Evolutionary conservation across 2,329 filamentous ascomycete genomes (phyloP).

Genomic region (Rhinocladiella similis): DNA sequence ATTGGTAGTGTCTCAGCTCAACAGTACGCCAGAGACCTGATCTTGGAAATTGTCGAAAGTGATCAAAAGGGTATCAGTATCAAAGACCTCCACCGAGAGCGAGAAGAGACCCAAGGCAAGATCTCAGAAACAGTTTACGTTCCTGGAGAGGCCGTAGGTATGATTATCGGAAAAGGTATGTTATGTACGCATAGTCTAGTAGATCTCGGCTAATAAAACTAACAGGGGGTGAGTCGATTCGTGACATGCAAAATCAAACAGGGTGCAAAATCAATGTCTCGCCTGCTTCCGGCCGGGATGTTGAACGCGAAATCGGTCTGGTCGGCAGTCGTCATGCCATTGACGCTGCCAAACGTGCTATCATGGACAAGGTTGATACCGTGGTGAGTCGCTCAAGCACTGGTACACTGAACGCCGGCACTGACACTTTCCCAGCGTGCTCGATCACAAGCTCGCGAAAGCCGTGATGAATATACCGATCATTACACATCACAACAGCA

Average conservation of each 20-base stretch:
- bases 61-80: conserved; percentile 52
- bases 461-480: conserved; percentile 36
- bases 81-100: conserved; percentile 38
- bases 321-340: conserved; percentile 78
- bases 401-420: conserved; percentile 2
- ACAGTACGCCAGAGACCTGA: conserved; percentile 77
- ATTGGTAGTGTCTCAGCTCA: conserved; percentile 77
- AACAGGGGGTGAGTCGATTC: conserved; percentile 80
- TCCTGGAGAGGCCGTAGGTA: conserved; percentile 86
- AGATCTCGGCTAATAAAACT: conserved; percentile 28
- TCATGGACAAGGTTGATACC: conserved; percentile 89
- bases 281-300: conserved; percentile 74
- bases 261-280: conserved; percentile 95
- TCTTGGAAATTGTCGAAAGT: conserved; percentile 92
- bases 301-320: conserved; percentile 82
- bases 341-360: conserved; percentile 75
- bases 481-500: conserved; percentile 37
- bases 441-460: conserved; percentile 44
- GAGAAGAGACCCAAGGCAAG: conserved; percentile 53
- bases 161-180: conserved; percentile 87
- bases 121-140: conserved; percentile 81
- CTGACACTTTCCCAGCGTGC: conserved; percentile 42
- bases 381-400: conserved; percentile 60
- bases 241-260: conserved; percentile 84
- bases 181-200: not conserved